Conservation (phyloP, 148 eudicot species). For the Rhododendron williamsianum region DNA sequence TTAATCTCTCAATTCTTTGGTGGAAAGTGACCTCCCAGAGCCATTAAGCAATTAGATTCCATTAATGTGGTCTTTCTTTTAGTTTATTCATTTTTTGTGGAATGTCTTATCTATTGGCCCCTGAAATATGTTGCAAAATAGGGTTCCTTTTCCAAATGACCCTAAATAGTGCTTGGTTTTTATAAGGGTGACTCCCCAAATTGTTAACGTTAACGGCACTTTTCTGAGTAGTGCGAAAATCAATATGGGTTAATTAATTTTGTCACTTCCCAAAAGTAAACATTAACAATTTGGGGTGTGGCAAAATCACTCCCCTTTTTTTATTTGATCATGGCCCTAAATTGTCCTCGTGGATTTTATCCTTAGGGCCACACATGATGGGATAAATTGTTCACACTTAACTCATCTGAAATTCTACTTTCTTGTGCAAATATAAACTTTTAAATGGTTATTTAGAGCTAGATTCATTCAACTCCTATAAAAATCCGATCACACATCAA, state of each 20-base stretch:
- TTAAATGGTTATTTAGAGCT: background rate
- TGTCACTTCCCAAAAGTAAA: too few species aligned
- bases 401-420: background rate
- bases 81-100: background rate
- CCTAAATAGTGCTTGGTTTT: background rate
- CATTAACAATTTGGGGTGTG: too few species aligned
- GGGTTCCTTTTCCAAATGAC: background rate
- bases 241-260: too few species aligned
- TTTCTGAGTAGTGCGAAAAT: too few species aligned
- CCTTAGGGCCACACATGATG: too few species aligned
- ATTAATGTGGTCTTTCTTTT: background rate
- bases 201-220: too few species aligned
- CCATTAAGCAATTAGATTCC: constrained; percentile 3
- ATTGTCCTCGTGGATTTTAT: background rate
- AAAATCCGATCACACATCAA: background rate
- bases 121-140: background rate
- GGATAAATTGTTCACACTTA: background rate
- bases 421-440: background rate
- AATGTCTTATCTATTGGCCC: background rate
- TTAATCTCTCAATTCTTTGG: background rate
- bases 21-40: constrained; percentile 8
- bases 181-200: too few species aligned
- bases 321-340: background rate
- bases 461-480: background rate
- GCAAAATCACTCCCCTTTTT: background rate